Conservation (phyloP, 2,329 filamentous ascomycete genomes). For the Talaromyces verruculosus region DNA sequence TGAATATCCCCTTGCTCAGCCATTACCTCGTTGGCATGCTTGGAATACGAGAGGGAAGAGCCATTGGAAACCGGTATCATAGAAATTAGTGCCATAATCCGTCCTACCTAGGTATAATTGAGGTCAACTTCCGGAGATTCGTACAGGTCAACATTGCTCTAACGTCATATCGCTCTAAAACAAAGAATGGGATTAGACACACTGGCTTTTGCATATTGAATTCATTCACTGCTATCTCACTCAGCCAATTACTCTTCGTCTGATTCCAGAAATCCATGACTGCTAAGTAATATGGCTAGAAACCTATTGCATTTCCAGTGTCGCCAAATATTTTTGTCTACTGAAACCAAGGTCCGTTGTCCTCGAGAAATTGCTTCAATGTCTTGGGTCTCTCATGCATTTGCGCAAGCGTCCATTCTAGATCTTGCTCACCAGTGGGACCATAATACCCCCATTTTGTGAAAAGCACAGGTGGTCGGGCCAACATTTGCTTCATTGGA, state of each 20-base stretch:
- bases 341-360: neutral
- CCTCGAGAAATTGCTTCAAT: neutral
- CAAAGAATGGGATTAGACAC: no score
- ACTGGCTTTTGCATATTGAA: neutral
- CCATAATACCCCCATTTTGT: neutral
- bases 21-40: neutral
- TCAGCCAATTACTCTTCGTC: neutral
- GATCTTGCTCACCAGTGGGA: neutral
- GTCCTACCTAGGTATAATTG: no score
- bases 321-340: neutral
- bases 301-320: no score
- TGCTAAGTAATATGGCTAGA: neutral
- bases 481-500: neutral
- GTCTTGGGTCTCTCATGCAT: neutral
- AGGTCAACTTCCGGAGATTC: no score
- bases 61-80: no score
- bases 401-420: neutral
- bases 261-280: neutral
- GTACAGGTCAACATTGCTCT: no score
- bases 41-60: no score
- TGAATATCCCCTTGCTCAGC: neutral
- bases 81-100: no score
- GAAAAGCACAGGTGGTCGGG: neutral
- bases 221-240: neutral
- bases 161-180: no score